Conservation (phyloP, 306 rosid species). For the Casuarina equisetifolia region DNA sequence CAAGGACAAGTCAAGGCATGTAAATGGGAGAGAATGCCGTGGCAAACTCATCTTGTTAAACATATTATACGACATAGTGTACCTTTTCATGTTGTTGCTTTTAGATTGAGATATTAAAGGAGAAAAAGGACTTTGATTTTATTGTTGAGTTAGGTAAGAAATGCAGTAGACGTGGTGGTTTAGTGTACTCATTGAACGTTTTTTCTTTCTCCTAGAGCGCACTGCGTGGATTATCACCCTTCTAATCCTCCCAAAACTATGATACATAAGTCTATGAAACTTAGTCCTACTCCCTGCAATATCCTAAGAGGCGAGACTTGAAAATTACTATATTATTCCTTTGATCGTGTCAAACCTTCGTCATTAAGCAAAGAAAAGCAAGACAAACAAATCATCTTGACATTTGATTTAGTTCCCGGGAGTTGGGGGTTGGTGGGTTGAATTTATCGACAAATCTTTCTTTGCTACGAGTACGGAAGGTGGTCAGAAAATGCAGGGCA, state of each 20-base stretch:
- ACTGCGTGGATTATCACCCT: neutral
- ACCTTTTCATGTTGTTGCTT: neutral
- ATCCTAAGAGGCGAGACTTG: neutral
- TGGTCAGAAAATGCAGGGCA: too few species aligned
- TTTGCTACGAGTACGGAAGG: neutral
- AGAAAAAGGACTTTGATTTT: neutral
- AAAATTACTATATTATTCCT: neutral
- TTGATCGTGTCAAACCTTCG: slow-evolving; percentile 6
- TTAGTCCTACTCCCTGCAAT: neutral
- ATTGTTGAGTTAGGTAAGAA: neutral
- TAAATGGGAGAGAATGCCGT: slow-evolving; percentile 9
- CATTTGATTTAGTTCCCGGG: neutral
- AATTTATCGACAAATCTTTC: neutral
- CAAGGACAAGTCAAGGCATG: neutral
- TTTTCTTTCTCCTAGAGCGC: neutral
- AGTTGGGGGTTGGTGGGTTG: neutral
- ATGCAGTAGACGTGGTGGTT: slow-evolving; percentile 4
- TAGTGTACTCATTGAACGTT: neutral
- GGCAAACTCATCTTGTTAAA: neutral
- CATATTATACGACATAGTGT: neutral
- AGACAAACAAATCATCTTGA: slow-evolving; percentile 5
- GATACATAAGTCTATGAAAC: neutral
- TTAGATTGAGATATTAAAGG: neutral
- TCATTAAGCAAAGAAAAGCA: slow-evolving; percentile 15
- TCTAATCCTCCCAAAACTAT: neutral